phyloP scores from a whole-genome alignment of 2,329 filamentous ascomycete genomes.

The Neurospora sp. region DNA sequence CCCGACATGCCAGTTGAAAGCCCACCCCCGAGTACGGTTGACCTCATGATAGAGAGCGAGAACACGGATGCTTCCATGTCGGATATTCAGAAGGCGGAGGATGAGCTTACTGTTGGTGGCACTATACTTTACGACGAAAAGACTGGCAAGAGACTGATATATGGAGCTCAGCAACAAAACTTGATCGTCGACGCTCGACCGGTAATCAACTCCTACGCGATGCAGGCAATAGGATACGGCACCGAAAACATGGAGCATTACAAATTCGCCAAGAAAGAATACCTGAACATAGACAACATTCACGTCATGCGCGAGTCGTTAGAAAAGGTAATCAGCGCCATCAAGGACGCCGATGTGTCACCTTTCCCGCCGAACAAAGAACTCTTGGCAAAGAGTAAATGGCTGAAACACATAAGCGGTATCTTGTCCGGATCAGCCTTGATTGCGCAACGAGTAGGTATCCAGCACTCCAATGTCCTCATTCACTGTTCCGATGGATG shows the following conservation, averaged over 20 bases:
- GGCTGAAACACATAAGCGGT: constrained; percentile 80
- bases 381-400: constrained; percentile 70
- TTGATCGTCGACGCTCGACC: constrained; percentile 93
- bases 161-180: constrained; percentile 88
- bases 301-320: constrained; percentile 95
- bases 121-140: constrained; percentile 46
- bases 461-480: constrained; percentile 87
- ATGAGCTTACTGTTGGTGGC: constrained; percentile 51
- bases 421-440: constrained; percentile 77
- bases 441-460: constrained; percentile 79
- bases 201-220: constrained; percentile 86
- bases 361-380: constrained; percentile 75
- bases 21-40: constrained; percentile 40
- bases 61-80: constrained; percentile 40
- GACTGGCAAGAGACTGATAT: constrained; percentile 57
- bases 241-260: constrained; percentile 99
- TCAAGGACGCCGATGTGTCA: constrained; percentile 88
- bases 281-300: constrained; percentile 94
- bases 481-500: constrained; percentile 98
- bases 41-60: constrained; percentile 28
- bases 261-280: constrained; percentile 81
- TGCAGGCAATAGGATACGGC: constrained; percentile 85
- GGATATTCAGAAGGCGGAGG: constrained; percentile 58
- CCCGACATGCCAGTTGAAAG: constrained; percentile 31
- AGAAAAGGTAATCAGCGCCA: constrained; percentile 73